Conservation (phyloP, 257 asterid species). For the Ilex aquifolium region DNA sequence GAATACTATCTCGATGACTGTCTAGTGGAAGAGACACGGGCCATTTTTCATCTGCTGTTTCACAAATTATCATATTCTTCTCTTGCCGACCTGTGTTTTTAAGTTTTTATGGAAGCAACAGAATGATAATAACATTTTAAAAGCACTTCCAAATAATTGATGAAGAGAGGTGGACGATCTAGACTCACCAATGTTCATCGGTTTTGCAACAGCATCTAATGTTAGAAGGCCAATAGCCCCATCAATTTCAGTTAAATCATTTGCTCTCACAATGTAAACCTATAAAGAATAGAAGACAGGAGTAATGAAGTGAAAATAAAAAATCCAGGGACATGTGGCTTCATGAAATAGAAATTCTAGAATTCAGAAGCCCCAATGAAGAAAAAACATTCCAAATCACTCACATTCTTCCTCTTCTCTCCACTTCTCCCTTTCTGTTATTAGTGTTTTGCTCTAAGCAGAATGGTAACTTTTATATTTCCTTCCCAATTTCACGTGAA, state of each 20-base stretch:
- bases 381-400: too few species aligned
- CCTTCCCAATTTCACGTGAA: too few species aligned
- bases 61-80: slow-evolving; percentile 14
- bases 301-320: slow-evolving; percentile 7
- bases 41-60: slow-evolving; percentile 3
- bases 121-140: neutral
- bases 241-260: slow-evolving; percentile 38
- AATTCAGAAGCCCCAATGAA: too few species aligned
- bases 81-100: slow-evolving; percentile 18
- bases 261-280: slow-evolving; percentile 51
- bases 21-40: slow-evolving; percentile 8
- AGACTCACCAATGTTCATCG: slow-evolving; percentile 23
- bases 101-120: slow-evolving; percentile 10
- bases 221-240: slow-evolving; percentile 31
- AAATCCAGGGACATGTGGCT: neutral
- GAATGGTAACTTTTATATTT: too few species aligned
- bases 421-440: too few species aligned
- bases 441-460: too few species aligned
- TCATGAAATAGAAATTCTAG: too few species aligned
- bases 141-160: slow-evolving; percentile 4
- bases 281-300: slow-evolving; percentile 16
- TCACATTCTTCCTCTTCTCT: too few species aligned
- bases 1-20: slow-evolving; percentile 11
- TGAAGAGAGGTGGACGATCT: neutral
- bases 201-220: slow-evolving; percentile 25